Evolutionary conservation across 495 filamentous ascomycete genomes (phyloP).

Genomic region (Bryoglossum gracile): DNA sequence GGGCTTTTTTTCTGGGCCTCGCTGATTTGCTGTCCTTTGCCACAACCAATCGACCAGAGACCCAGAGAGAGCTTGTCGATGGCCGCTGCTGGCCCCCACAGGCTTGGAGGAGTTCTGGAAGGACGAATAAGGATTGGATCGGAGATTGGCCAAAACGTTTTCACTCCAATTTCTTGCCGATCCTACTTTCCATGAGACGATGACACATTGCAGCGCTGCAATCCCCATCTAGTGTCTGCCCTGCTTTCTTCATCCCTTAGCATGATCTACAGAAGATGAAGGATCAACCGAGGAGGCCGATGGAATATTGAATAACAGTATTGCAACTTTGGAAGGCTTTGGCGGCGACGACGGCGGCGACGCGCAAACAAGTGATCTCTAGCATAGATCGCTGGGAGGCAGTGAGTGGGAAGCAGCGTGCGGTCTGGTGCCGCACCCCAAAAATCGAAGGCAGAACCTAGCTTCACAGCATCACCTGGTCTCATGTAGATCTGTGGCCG

Average conservation of each 20-base stretch:
- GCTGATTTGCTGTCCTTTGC: constrained; percentile 15
- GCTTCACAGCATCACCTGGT: constrained; percentile 1
- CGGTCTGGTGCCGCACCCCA: too few relatives aligned
- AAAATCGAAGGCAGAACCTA: too few relatives aligned
- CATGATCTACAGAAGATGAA: constrained; percentile 15
- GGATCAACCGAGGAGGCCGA: constrained; percentile 2
- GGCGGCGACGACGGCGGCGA: neutral
- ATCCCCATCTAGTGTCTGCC: constrained; percentile 9
- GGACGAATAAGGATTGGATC: constrained; percentile 15
- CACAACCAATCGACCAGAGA: too few relatives aligned
- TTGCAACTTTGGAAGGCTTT: constrained; percentile 11
- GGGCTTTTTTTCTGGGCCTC: neutral
- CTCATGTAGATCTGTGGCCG: constrained; percentile 2
- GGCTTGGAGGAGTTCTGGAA: constrained; percentile 7
- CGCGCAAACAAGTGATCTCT: neutral
- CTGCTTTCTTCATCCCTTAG: constrained; percentile 4
- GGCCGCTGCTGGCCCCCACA: constrained; percentile 5
- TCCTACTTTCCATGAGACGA: constrained; percentile 14
- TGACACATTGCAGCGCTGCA: constrained; percentile 24
- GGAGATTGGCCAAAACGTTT: constrained; percentile 22
- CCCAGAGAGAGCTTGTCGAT: too few relatives aligned
- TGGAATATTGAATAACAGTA: too few relatives aligned
- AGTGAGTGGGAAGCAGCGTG: neutral
- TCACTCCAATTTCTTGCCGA: constrained; percentile 5
- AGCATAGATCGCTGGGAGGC: neutral